Conservation (phyloP, 106 monocot species). For the Dendrobium chrysotoxum region DNA sequence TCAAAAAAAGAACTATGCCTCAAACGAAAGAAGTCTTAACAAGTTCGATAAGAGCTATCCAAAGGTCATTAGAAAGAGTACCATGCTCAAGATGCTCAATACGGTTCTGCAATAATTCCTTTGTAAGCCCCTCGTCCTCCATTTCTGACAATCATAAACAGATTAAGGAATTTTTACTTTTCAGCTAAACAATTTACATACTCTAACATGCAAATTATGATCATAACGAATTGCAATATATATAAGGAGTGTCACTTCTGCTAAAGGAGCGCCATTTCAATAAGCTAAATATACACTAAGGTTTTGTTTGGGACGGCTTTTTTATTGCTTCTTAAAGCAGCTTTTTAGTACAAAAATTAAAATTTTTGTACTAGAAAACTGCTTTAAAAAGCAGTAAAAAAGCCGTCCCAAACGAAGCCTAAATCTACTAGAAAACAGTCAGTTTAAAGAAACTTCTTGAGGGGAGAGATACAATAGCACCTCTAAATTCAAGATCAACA, state of each 20-base stretch:
- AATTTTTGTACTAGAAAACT: no score
- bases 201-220: neutral
- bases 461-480: no score
- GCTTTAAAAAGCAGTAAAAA: no score
- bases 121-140: conserved; percentile 30
- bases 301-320: no score
- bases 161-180: neutral
- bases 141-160: conserved; percentile 20
- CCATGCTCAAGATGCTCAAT: conserved; percentile 56
- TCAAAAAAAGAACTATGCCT: neutral
- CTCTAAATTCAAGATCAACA: neutral
- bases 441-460: neutral
- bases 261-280: no score
- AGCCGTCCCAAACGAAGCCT: no score
- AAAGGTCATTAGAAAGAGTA: conserved; percentile 14
- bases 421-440: neutral
- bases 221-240: neutral
- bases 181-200: neutral
- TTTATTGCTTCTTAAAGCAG: no score
- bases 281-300: no score
- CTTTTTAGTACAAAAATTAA: no score
- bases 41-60: neutral
- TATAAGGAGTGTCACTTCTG: no score
- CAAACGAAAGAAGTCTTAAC: neutral
- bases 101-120: conserved; percentile 23